Conservation (phyloP, 306 rosid species). For the Lagenaria siceraria region DNA sequence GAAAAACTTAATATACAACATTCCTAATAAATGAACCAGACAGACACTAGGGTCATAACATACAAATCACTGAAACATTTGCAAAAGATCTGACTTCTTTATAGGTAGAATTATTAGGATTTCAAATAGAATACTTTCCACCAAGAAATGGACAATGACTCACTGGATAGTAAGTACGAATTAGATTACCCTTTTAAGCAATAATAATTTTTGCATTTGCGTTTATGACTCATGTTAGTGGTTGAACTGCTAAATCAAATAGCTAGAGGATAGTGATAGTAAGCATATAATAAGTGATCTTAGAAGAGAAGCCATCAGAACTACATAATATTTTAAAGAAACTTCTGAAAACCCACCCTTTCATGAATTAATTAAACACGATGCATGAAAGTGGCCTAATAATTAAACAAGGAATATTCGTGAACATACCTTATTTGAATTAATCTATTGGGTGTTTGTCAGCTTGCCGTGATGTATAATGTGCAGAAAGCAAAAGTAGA, state of each 20-base stretch:
- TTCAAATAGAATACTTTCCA: background rate
- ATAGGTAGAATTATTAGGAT: background rate
- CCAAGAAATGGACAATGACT: background rate
- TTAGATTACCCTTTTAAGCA: background rate
- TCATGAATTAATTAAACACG: background rate
- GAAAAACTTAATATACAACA: background rate
- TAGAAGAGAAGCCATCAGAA: background rate
- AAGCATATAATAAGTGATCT: background rate
- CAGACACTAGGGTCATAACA: background rate
- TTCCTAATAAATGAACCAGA: background rate
- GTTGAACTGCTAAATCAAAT: background rate
- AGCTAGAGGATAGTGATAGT: background rate
- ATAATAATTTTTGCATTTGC: background rate
- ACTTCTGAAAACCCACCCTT: background rate
- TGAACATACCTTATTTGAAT: background rate
- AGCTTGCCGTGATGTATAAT: slow-evolving; percentile 86
- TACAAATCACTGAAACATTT: background rate
- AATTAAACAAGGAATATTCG: background rate
- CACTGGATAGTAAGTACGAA: background rate
- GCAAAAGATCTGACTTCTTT: background rate
- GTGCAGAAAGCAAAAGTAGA: slow-evolving; percentile 84
- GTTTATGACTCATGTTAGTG: background rate
- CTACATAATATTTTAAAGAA: background rate
- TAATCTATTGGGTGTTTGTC: slow-evolving; percentile 97
- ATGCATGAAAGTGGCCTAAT: background rate